These are phyloP conservation scores for Phylloboletellus chloephorus DNA, from an alignment of 1,284 basidiomycete species.

Conservation along the genomic window DNA sequence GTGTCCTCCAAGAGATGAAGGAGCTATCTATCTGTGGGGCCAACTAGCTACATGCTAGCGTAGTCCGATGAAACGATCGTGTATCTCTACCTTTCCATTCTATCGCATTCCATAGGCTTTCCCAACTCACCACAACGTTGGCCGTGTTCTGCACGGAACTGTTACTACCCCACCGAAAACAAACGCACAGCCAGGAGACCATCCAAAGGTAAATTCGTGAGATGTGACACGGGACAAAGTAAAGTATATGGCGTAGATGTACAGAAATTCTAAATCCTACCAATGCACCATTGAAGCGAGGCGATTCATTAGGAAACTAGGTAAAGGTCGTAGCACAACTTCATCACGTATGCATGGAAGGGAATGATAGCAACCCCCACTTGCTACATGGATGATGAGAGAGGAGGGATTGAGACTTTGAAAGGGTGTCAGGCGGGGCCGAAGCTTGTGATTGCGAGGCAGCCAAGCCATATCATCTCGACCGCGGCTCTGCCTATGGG, in stretches of 20 bases:
- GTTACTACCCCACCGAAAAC: conserved; percentile 20
- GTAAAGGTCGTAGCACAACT: conserved; percentile 1
- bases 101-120: conserved; percentile 2
- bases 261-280: conserved; percentile 24
- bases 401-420: background rate
- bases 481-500: conserved; percentile 69
- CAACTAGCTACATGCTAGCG: conserved; percentile 25
- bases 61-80: conserved; percentile 1
- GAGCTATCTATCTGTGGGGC: conserved; percentile 87
- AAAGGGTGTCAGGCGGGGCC: conserved; percentile 25
- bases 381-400: conserved; percentile 13
- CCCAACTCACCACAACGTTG: conserved; percentile 9
- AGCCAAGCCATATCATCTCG: conserved; percentile 79
- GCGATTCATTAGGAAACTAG: conserved; percentile 6
- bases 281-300: conserved; percentile 17
- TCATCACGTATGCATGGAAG: conserved; percentile 7
- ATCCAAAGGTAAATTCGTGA: background rate
- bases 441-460: conserved; percentile 71
- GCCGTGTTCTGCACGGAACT: conserved; percentile 10
- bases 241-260: conserved; percentile 16
- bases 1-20: conserved; percentile 92
- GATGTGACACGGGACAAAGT: conserved; percentile 14
- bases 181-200: conserved; percentile 1
- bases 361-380: conserved; percentile 3
- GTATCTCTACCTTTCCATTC: conserved; percentile 9